Conservation (phyloP, 768 basidiomycete genomes). For the Leccinum ochraceum region DNA sequence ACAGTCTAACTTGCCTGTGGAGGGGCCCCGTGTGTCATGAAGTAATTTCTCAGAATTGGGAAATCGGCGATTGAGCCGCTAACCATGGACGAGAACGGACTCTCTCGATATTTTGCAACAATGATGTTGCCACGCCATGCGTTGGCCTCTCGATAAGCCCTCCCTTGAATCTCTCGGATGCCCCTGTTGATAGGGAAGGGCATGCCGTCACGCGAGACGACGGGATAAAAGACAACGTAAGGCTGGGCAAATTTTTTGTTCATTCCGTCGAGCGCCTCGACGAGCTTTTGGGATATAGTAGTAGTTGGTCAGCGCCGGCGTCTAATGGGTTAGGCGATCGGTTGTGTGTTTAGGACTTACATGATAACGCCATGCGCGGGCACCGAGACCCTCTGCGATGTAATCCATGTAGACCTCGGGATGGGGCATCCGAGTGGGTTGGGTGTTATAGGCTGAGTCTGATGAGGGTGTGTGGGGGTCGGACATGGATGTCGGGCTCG, state of each 20-base stretch:
- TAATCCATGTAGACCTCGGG: slow-evolving; percentile 87
- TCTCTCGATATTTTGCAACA: slow-evolving; percentile 65
- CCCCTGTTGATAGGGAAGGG: slow-evolving; percentile 79
- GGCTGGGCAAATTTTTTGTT: slow-evolving; percentile 75
- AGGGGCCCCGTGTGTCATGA: slow-evolving; percentile 64
- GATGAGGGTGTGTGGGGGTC: slow-evolving; percentile 41
- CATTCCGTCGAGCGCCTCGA: slow-evolving; percentile 80
- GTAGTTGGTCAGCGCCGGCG: slow-evolving; percentile 17
- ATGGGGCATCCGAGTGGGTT: slow-evolving; percentile 69
- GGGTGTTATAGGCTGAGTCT: slow-evolving; percentile 34
- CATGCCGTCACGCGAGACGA: slow-evolving; percentile 75
- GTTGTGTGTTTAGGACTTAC: slow-evolving; percentile 37
- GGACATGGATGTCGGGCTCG: slow-evolving; percentile 53
- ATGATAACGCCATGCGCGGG: slow-evolving; percentile 72
- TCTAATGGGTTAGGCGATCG: slow-evolving; percentile 3
- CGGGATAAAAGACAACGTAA: slow-evolving; percentile 81
- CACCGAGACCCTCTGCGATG: slow-evolving; percentile 70
- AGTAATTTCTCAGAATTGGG: slow-evolving; percentile 77
- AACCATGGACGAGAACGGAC: slow-evolving; percentile 52
- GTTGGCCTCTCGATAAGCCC: slow-evolving; percentile 54
- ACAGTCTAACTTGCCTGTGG: slow-evolving; percentile 36
- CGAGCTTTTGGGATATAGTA: slow-evolving; percentile 43
- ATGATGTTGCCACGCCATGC: slow-evolving; percentile 85
- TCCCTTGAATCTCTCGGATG: slow-evolving; percentile 73
- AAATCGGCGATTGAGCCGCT: slow-evolving; percentile 84